Evolutionary conservation across 345 rosid genomes (phyloP).

Genomic region (Populus ilicifolia): DNA sequence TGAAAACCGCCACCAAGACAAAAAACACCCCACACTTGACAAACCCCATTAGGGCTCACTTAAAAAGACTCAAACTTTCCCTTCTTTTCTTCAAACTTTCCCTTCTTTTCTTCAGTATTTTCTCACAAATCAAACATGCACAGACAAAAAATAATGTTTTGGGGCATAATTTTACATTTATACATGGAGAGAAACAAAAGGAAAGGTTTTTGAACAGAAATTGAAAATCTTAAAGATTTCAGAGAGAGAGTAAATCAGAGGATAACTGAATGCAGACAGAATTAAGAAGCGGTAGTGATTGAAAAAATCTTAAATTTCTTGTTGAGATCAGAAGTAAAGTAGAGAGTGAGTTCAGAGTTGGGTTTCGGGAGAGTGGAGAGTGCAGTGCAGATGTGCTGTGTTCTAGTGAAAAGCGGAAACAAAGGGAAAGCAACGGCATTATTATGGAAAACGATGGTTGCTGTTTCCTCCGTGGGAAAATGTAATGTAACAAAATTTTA

Average conservation of each 20-base stretch:
- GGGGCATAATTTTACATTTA: not conserved
- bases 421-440: slow-evolving; percentile 2
- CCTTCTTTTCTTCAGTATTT: not conserved
- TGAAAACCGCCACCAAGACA: slow-evolving; percentile 34
- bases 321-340: not conserved
- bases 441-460: slow-evolving; percentile 1
- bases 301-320: not conserved
- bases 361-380: not conserved
- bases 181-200: not conserved
- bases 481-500: not conserved
- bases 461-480: not conserved
- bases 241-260: not conserved
- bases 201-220: not conserved
- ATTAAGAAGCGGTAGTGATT: not conserved
- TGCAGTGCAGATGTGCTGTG: not conserved
- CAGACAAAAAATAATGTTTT: not conserved
- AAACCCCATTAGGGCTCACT: slow-evolving; percentile 36
- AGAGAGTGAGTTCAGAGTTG: not conserved
- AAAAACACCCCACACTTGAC: slow-evolving; percentile 24
- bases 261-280: not conserved
- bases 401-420: not conserved
- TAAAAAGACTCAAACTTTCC: not conserved
- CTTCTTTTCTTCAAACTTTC: not conserved
- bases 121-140: slow-evolving; percentile 1
- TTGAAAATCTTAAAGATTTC: not conserved